Evolutionary conservation across 148 eudicot genomes (phyloP).

Genomic region (Dianthus caryophyllus): DNA sequence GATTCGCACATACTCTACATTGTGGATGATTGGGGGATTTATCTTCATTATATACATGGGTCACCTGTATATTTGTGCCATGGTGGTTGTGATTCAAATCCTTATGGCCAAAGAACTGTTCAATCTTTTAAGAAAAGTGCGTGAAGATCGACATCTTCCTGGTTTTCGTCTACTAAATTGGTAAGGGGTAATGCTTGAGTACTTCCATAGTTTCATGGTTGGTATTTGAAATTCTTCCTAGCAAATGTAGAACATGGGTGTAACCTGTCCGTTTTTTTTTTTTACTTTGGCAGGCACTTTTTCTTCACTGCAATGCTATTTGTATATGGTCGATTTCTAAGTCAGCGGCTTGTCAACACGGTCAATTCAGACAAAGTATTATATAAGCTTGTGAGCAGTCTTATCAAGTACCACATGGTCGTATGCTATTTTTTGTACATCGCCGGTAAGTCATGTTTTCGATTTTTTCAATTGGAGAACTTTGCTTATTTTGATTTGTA

Average conservation of each 20-base stretch:
- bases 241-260: background rate
- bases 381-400: constrained; percentile 66
- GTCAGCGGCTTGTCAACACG: constrained; percentile 84
- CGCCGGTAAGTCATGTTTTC: constrained; percentile 51
- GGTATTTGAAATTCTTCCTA: background rate
- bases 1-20: constrained; percentile 64
- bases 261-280: background rate
- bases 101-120: constrained; percentile 77
- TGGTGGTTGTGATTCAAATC: constrained; percentile 77
- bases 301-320: constrained; percentile 96
- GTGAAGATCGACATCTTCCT: constrained; percentile 72
- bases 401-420: constrained; percentile 93
- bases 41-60: constrained; percentile 64
- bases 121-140: constrained; percentile 54
- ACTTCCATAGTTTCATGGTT: too few relatives aligned
- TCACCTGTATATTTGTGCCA: constrained; percentile 80
- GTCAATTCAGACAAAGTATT: constrained; percentile 72
- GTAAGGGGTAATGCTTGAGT: constrained; percentile 31
- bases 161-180: constrained; percentile 77
- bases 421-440: constrained; percentile 88
- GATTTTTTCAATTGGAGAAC: background rate
- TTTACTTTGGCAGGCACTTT: constrained; percentile 65
- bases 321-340: constrained; percentile 92
- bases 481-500: background rate
- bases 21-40: constrained; percentile 80